A percentile compares a stretch with the other conserved stretches of the same genome.
These are phyloP conservation scores for Isatis tinctoria DNA, from an alignment of 345 rosid genomes.

Conservation along the genomic window DNA sequence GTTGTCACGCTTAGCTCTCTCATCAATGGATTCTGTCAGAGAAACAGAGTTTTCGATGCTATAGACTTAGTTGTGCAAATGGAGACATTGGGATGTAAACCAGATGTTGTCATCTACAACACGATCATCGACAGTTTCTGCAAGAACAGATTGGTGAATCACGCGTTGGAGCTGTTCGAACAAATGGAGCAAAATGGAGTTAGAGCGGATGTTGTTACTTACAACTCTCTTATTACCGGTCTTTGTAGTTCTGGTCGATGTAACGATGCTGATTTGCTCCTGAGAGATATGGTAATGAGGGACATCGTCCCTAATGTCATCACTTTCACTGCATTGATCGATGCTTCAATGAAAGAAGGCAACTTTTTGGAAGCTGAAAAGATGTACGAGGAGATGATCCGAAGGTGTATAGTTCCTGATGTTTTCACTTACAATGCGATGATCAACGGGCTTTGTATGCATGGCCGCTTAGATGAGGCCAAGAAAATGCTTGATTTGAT, in stretches of 20 bases:
- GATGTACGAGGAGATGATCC: constrained; percentile 21
- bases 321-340: constrained; percentile 21
- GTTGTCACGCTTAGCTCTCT: constrained; percentile 27
- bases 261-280: not conserved
- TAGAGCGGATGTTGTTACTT: constrained; percentile 17
- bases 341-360: constrained; percentile 20
- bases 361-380: not conserved
- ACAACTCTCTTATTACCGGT: constrained; percentile 14
- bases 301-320: constrained; percentile 12
- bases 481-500: constrained; percentile 21
- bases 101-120: constrained; percentile 23
- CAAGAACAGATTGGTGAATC: not conserved
- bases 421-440: constrained; percentile 18
- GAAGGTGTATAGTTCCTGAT: constrained; percentile 16
- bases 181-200: constrained; percentile 9
- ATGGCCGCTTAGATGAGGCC: constrained; percentile 20
- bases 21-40: constrained; percentile 20
- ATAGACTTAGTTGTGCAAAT: constrained; percentile 4
- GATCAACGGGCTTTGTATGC: constrained; percentile 26
- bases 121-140: constrained; percentile 18
- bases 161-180: constrained; percentile 8
- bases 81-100: constrained; percentile 11
- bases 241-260: constrained; percentile 26
- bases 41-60: constrained; percentile 20
- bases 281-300: constrained; percentile 1